These are phyloP conservation scores for Helianthus tuberosus DNA, from an alignment of 129 eudicot genomes.

Conservation along the genomic window DNA sequence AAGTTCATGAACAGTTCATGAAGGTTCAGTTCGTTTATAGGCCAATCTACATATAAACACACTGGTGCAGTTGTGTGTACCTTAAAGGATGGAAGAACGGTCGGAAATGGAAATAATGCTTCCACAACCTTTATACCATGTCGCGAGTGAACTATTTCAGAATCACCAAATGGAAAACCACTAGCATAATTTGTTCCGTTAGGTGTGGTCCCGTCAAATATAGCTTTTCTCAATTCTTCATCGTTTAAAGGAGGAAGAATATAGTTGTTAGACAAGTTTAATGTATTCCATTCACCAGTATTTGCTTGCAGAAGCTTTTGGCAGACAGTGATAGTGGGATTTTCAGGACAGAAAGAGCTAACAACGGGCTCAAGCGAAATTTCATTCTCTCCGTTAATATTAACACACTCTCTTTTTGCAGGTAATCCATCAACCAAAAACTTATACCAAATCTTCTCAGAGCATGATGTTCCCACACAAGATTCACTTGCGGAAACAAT, in stretches of 20 bases:
- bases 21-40: too few relatives aligned
- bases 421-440: slow-evolving; percentile 59
- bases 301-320: slow-evolving; percentile 56
- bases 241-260: slow-evolving; percentile 84
- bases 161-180: slow-evolving; percentile 63
- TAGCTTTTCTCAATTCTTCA: slow-evolving; percentile 64
- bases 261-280: slow-evolving; percentile 66
- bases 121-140: slow-evolving; percentile 65
- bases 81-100: slow-evolving; percentile 83
- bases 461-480: slow-evolving; percentile 25
- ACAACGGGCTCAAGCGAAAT: slow-evolving; percentile 31
- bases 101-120: slow-evolving; percentile 78
- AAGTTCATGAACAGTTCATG: too few relatives aligned
- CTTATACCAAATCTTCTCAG: slow-evolving; percentile 61
- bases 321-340: slow-evolving; percentile 80
- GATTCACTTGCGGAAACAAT: slow-evolving; percentile 38
- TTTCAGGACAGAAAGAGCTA: slow-evolving; percentile 58
- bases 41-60: background rate
- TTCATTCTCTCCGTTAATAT: slow-evolving; percentile 23
- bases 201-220: slow-evolving; percentile 44
- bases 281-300: slow-evolving; percentile 46
- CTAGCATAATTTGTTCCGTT: slow-evolving; percentile 58
- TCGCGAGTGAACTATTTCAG: slow-evolving; percentile 48
- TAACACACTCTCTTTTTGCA: slow-evolving; percentile 30
- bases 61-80: slow-evolving; percentile 26